Evolutionary conservation across 139 green algal genomes (phyloP).

Genomic region (Dunaliella primolecta): DNA sequence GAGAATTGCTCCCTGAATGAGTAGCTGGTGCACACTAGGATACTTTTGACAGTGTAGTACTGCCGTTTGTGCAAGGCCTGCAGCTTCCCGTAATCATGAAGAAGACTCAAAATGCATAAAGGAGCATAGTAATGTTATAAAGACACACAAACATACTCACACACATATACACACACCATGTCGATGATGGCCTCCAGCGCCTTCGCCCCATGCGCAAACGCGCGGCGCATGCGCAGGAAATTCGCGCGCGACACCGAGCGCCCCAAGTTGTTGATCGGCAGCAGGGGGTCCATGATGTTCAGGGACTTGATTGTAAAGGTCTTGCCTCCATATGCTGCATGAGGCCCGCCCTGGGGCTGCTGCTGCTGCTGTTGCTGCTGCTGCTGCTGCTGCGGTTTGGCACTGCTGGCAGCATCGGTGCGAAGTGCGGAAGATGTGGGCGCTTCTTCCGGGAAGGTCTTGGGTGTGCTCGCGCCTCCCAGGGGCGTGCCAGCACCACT

Average conservation of each 20-base stretch:
- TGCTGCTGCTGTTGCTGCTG: too few species aligned
- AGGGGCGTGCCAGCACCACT: background rate
- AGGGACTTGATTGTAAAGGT: constrained; percentile 46
- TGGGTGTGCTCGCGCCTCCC: background rate
- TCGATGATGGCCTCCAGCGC: constrained; percentile 43
- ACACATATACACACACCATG: constrained; percentile 14
- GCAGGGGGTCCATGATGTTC: constrained; percentile 93
- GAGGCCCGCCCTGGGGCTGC: background rate
- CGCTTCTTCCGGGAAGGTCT: background rate
- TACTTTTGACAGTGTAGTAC: too few species aligned
- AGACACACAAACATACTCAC: background rate
- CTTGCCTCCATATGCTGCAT: background rate
- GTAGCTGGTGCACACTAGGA: too few species aligned
- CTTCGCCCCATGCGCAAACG: constrained; percentile 62
- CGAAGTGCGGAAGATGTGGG: background rate
- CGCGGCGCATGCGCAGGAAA: constrained; percentile 72
- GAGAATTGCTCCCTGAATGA: too few species aligned
- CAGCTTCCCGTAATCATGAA: too few species aligned
- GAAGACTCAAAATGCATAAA: too few species aligned
- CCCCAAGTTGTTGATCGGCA: constrained; percentile 94
- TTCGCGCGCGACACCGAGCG: constrained; percentile 79
- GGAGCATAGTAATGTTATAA: too few species aligned
- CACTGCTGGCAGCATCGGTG: background rate
- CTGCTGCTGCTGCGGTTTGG: background rate
- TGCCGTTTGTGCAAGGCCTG: too few species aligned